Conservation (phyloP, 140 eudicot genomes). For the Bidens hawaiensis region DNA sequence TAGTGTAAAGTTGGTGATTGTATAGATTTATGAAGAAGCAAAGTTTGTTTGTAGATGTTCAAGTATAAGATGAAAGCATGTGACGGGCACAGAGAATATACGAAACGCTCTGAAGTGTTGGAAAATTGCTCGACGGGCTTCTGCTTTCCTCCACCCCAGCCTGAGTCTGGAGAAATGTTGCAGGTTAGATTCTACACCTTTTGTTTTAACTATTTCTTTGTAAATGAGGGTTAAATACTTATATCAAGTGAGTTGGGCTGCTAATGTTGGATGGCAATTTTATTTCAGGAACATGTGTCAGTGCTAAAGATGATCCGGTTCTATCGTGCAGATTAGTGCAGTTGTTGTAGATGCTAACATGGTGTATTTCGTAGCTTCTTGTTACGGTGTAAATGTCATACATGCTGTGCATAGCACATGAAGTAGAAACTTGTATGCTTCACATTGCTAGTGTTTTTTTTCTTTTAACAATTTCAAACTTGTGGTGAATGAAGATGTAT, state of each 20-base stretch:
- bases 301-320: conserved; percentile 55
- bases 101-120: conserved; percentile 68
- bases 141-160: conserved; percentile 54
- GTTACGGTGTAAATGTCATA: not conserved
- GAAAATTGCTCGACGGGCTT: conserved; percentile 80
- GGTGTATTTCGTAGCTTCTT: not conserved
- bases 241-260: no score
- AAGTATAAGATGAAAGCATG: conserved; percentile 67
- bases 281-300: conserved; percentile 48
- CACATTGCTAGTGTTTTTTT: not conserved
- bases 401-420: not conserved
- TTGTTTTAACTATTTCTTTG: not conserved
- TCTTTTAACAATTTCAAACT: no score
- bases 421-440: not conserved
- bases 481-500: no score
- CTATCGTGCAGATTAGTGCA: conserved; percentile 26
- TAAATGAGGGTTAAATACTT: no score
- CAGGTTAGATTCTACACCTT: conserved; percentile 34
- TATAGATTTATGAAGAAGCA: no score
- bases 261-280: not conserved
- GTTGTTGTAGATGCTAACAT: not conserved
- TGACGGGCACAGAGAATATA: conserved; percentile 83
- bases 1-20: no score
- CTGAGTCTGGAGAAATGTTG: conserved; percentile 35
- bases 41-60: conserved; percentile 78